Base-by-base conservation (phyloP, 148 eudicot species). In the Suaeda aralocaspica region DNA sequence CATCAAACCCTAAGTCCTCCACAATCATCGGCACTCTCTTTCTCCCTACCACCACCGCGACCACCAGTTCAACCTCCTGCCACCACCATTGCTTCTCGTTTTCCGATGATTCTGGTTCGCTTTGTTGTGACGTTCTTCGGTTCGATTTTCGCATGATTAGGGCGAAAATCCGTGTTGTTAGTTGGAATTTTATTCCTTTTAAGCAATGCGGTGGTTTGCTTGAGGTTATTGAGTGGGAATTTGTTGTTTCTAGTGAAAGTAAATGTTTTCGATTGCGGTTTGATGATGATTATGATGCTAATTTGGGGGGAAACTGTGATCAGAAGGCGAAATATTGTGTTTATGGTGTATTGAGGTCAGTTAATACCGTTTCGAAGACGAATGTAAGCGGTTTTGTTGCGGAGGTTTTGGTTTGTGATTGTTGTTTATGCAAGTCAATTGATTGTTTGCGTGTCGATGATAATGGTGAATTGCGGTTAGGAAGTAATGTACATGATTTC, bases 171-270 rank as follows among this genome's bases (percentile, higher is more conserved):
- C 68, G 59, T 29, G 79, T 87, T 69, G 42, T 81, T 0, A 79
- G 88, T 69, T 94, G 97, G 96, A 94, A 91, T 76, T 94, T 84
- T 66, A 76, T 94, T 67, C 97, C 98, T 6, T 67, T 81, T 7
- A 82, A 84, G 70, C 70, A 64, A 26, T 71, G 64, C 9, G 73
- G 80, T 34, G 98, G 98, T 2, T 77, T 86, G 25, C 51, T 94
- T 59, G 98, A 94, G 73, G 84, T 94, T 39, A 80, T 91, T 50
- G 44, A 62, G 0, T 94, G 98, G 98, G 74, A 68, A 29, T 68
- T 82, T 73, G 15, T 55, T 0, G 72, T 1, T 31, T 12, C 8
- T 71, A 64, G 29, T 66, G 60, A 58, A 46, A 66, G 60, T 34
- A 68, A 68, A 64, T 71, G 61, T 13, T 77, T 83, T 83, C 67